phyloP scores from a whole-genome alignment of 2,329 filamentous ascomycete species.

The Sporothrix schenckii region DNA sequence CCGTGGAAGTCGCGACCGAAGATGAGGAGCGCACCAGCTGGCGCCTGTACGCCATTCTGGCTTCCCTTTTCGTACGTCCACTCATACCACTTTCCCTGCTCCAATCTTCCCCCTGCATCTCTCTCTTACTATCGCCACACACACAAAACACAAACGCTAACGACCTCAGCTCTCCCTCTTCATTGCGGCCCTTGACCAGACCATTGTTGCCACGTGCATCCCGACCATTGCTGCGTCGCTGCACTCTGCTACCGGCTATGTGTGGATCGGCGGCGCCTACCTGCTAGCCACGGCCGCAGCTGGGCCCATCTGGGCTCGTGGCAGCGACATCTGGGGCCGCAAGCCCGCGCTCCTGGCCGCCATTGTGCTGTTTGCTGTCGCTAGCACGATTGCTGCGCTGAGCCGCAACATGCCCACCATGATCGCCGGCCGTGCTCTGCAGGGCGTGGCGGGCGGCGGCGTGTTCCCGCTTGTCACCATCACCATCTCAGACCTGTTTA shows the following conservation, averaged over 20 bases:
- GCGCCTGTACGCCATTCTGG: slow-evolving; percentile 30
- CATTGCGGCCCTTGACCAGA: slow-evolving; percentile 55
- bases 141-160: neutral
- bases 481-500: slow-evolving; percentile 44
- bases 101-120: too few species aligned
- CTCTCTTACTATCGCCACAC: neutral
- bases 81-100: neutral
- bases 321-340: slow-evolving; percentile 44
- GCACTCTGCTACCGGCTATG: slow-evolving; percentile 34
- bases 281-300: slow-evolving; percentile 37
- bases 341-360: slow-evolving; percentile 45
- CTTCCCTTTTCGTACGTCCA: slow-evolving; percentile 27
- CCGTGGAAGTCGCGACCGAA: slow-evolving; percentile 19
- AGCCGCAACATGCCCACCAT: slow-evolving; percentile 36
- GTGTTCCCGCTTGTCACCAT: slow-evolving; percentile 39
- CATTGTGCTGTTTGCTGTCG: slow-evolving; percentile 45
- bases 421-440: slow-evolving; percentile 39
- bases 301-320: slow-evolving; percentile 43
- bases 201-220: slow-evolving; percentile 44
- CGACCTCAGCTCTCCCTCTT: slow-evolving; percentile 46
- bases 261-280: slow-evolving; percentile 36
- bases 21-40: slow-evolving; percentile 18
- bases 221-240: slow-evolving; percentile 34
- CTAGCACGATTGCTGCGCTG: slow-evolving; percentile 42
- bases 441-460: slow-evolving; percentile 39